phyloP scores from a whole-genome alignment of 139 green algal species.

The Chlorella sp. region DNA sequence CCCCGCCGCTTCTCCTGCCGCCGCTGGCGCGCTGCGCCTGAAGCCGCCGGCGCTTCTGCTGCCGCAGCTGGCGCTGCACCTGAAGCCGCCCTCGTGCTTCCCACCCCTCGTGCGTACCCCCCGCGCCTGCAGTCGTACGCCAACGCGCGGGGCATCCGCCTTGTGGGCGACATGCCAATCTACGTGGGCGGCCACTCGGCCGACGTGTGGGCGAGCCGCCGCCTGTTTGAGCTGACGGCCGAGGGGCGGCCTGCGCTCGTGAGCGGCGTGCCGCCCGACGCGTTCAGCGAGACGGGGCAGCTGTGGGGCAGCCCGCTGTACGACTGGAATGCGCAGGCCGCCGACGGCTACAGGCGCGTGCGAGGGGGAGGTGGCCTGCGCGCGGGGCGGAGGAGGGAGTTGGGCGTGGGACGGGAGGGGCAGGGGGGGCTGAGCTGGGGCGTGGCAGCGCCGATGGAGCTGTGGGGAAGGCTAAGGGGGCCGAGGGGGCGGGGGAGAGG shows the following conservation, averaged over 20 bases:
- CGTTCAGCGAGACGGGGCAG: slow-evolving; percentile 94
- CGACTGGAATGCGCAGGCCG: slow-evolving; percentile 65
- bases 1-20: too few relatives aligned
- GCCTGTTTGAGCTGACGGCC: slow-evolving; percentile 71
- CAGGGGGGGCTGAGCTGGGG: not conserved
- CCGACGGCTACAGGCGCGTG: too few relatives aligned
- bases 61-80: too few relatives aligned
- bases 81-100: too few relatives aligned
- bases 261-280: slow-evolving; percentile 92
- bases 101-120: not conserved
- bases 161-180: slow-evolving; percentile 99
- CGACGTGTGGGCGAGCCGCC: slow-evolving; percentile 94
- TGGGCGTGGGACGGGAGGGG: not conserved
- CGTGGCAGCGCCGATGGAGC: not conserved
- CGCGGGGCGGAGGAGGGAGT: not conserved
- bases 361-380: too few relatives aligned
- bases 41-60: too few relatives aligned
- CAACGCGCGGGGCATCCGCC: slow-evolving; percentile 79
- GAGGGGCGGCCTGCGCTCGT: slow-evolving; percentile 46
- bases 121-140: slow-evolving; percentile 90
- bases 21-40: too few relatives aligned
- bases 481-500: too few relatives aligned
- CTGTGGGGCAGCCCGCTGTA: slow-evolving; percentile 98
- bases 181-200: slow-evolving; percentile 93
- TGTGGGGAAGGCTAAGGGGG: too few relatives aligned